Base-by-base conservation (phyloP, 2,329 filamentous ascomycete species). In the Trichoderma brevicompactum region DNA sequence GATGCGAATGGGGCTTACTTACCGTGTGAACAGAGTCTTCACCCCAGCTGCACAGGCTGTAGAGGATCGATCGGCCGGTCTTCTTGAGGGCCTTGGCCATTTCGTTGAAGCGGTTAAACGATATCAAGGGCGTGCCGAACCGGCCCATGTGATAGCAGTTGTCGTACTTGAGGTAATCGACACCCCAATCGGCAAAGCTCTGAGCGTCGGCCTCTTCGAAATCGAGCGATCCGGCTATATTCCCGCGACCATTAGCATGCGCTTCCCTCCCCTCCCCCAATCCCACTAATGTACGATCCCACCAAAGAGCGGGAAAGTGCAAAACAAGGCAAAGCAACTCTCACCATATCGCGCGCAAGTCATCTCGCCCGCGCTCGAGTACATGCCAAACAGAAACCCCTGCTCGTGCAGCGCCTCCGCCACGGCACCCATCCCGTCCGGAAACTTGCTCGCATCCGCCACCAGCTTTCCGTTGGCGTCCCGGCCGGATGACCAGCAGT, bases 131-230 rank as follows among this genome's bases (percentile, higher is more conserved):
- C 48, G 49, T 64, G 41, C 64, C 64, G 32, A 63, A 55, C 28
- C 59, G 64, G 40, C 64, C 59, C 58, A 63, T 56, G 60, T 66
- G 58, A 32, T 63, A 66, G 69, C 82, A 84, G 68, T 83, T 83
- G 68, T 84, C 82, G 67, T 84, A 84, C 74, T 85, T 85, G 43
- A 84, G 73, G 56, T 83, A 83, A 68, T 84, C 82, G 61, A 85
- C 77, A 2, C 81, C 81, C 83, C 83, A 85, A 12, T 77, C 75
- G 1, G 82, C 81, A 68, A 83, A 86, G 0, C 79, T 79, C 68
- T 81, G 69, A 0, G 84, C 85, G 70, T 87, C 85, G 9, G 82
- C 72, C 4, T 76, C 71, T 68, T 87, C 85, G 67, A 82, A 79
- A 8, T 82, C 83, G 17, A 85, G 72, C 34, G 79, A 82, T 1